These are phyloP conservation scores for Cryptosporidium ryanae DNA, from an alignment of 169 alveolate genomes.

Conservation along the genomic window DNA sequence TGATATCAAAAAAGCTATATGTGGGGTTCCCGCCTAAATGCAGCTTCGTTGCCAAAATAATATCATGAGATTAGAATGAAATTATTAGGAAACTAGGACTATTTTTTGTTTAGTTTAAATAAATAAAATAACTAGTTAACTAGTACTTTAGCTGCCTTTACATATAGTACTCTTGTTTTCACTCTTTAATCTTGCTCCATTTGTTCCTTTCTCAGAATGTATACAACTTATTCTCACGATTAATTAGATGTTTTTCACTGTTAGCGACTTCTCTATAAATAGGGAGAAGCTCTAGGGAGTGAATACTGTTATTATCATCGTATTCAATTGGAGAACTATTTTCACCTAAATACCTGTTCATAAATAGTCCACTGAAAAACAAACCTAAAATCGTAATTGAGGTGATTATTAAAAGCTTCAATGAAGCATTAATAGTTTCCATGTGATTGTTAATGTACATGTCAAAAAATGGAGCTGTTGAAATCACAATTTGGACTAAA, in stretches of 20 bases:
- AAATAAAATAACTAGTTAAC: no score
- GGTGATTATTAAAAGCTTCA: slow-evolving; percentile 2
- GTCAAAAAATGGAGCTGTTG: slow-evolving; percentile 51
- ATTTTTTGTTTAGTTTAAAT: no score
- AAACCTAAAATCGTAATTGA: slow-evolving; percentile 15
- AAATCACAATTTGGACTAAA: neutral
- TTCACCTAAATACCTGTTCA: slow-evolving; percentile 12
- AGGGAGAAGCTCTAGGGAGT: slow-evolving; percentile 40
- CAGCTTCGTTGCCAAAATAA: neutral
- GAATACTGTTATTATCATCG: no score
- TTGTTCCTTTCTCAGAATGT: neutral
- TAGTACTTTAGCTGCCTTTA: no score
- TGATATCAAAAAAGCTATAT: neutral
- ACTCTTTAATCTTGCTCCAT: neutral
- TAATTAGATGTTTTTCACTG: neutral
- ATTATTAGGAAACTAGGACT: neutral
- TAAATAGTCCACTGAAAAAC: slow-evolving; percentile 23
- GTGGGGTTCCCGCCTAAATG: slow-evolving; percentile 71
- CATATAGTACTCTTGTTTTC: no score
- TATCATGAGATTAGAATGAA: neutral
- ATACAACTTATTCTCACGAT: neutral
- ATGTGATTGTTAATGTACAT: slow-evolving; percentile 4
- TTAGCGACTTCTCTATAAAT: neutral
- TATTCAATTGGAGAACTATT: neutral
- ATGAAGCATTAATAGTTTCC: neutral